Percentiles rank a stretch among this genome's conserved stretches.
Evolutionary conservation across 306 rosid genomes (phyloP).

Genomic region (Bauhinia variegata): DNA sequence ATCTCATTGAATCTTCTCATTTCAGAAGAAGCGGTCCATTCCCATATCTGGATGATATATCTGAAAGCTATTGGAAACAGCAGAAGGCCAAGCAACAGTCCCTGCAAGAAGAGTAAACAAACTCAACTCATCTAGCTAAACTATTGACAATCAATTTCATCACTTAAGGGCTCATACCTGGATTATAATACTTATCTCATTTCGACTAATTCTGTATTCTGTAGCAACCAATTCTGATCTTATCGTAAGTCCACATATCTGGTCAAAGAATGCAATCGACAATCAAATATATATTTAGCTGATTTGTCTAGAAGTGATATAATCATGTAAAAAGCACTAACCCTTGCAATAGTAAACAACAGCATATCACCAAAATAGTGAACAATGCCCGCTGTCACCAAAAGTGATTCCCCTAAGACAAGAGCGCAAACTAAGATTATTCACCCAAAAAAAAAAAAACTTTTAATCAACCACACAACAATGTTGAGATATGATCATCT

Average conservation of each 20-base stretch:
- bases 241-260: constrained; percentile 60
- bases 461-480: constrained; percentile 10
- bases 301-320: constrained; percentile 15
- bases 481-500: constrained; percentile 21
- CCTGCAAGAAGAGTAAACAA: constrained; percentile 61
- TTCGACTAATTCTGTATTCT: constrained; percentile 63
- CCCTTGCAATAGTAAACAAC: constrained; percentile 70
- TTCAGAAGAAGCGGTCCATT: constrained; percentile 48
- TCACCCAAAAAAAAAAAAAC: constrained; percentile 25
- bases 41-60: constrained; percentile 61
- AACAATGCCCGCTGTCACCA: constrained; percentile 82
- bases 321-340: constrained; percentile 36
- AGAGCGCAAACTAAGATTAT: constrained; percentile 21
- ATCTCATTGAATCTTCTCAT: constrained; percentile 59
- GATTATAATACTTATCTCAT: constrained; percentile 75
- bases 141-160: constrained; percentile 31
- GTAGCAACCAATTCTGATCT: constrained; percentile 49
- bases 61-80: constrained; percentile 71
- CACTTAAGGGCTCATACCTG: constrained; percentile 64
- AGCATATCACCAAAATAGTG: constrained; percentile 92
- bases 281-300: constrained; percentile 28
- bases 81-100: constrained; percentile 87
- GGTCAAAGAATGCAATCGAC: constrained; percentile 40
- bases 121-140: constrained; percentile 37
- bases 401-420: constrained; percentile 75